Evolutionary conservation across 2,329 filamentous ascomycete species (phyloP).

Genomic region (Botrytis aclada): DNA sequence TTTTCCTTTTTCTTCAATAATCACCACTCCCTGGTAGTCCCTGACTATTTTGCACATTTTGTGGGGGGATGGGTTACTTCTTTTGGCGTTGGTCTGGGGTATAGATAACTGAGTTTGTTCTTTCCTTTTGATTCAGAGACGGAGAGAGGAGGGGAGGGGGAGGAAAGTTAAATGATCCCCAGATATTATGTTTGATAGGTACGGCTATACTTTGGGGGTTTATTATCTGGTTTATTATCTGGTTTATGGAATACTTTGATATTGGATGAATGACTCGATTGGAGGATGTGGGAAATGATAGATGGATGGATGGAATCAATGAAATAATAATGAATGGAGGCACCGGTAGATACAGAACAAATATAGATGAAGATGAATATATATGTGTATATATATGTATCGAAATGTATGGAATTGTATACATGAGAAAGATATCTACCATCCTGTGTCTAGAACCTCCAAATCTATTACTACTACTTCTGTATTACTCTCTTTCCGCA

Average conservation of each 20-base stretch:
- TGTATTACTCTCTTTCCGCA: background rate
- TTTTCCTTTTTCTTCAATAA: background rate
- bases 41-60: background rate
- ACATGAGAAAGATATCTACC: no score
- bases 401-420: background rate
- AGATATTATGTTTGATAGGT: background rate
- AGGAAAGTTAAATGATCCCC: background rate
- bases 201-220: background rate
- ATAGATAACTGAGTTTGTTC: slow-evolving; percentile 5
- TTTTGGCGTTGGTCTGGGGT: slow-evolving; percentile 2
- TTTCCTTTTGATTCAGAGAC: background rate
- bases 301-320: background rate
- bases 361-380: background rate
- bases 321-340: no score
- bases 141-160: no score
- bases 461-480: background rate
- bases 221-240: no score
- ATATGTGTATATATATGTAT: background rate
- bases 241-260: no score
- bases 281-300: background rate
- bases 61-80: background rate
- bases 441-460: background rate
- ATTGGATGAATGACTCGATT: no score
- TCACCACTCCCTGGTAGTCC: background rate
- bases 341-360: no score